phyloP scores from a whole-genome alignment of 495 filamentous ascomycete genomes.

The Antarctomyces pellizariae region DNA sequence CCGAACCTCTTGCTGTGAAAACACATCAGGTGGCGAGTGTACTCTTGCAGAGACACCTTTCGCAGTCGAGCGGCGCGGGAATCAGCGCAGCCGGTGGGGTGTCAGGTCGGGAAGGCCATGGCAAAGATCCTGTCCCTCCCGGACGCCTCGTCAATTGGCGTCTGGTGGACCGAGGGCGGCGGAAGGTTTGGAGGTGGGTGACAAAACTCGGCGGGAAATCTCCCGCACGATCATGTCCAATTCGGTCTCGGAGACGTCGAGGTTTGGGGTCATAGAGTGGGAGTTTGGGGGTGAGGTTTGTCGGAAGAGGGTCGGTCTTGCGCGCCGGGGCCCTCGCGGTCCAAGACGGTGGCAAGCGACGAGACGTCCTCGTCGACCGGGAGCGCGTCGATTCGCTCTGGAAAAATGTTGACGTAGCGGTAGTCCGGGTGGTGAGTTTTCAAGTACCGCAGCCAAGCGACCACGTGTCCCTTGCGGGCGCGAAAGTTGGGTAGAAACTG shows the following conservation, averaged over 20 bases:
- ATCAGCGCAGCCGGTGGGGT: too few species aligned
- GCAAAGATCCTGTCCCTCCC: conserved; percentile 2
- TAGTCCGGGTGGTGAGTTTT: conserved; percentile 3
- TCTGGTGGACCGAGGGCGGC: conserved; percentile 1
- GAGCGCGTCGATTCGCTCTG: conserved; percentile 1
- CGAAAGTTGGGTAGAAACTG: conserved; percentile 3
- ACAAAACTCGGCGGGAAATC: too few species aligned
- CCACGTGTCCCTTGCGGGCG: background rate
- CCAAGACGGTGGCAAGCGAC: background rate
- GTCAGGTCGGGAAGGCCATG: conserved; percentile 2
- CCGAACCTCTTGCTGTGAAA: conserved; percentile 1
- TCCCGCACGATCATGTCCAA: conserved; percentile 1
- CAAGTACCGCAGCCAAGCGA: conserved; percentile 1
- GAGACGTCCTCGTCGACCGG: conserved; percentile 1
- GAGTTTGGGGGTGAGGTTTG: background rate
- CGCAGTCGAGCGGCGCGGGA: background rate
- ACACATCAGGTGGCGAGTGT: conserved; percentile 1
- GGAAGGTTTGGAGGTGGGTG: background rate
- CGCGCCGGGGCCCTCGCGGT: background rate
- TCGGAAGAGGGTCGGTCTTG: conserved; percentile 1
- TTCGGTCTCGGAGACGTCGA: background rate
- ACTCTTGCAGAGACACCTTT: conserved; percentile 1
- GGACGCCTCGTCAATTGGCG: conserved; percentile 3
- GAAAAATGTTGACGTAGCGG: conserved; percentile 1
- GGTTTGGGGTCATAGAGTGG: conserved; percentile 1